Percentiles rank a stretch among this genome's conserved stretches.
These are phyloP conservation scores for Rhodotorula taiwanensis DNA, from an alignment of 768 basidiomycete genomes.

Conservation along the genomic window DNA sequence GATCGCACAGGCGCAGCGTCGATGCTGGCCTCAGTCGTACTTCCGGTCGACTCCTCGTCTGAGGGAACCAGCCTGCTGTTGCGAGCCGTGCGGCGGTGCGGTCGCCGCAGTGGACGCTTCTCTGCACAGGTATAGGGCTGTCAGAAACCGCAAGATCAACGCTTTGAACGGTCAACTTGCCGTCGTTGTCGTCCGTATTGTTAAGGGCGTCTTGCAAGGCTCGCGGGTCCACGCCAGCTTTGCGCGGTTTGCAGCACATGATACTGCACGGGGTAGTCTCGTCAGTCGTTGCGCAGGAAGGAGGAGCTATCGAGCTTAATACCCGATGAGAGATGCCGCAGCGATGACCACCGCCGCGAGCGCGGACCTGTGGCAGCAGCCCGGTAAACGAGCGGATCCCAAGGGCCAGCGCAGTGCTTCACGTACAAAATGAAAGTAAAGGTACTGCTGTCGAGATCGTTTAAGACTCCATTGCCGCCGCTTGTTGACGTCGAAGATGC, in stretches of 20 bases:
- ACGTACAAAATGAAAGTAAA: conserved; percentile 37
- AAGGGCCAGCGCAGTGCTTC: neutral
- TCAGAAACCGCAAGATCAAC: no score
- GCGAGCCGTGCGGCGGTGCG: no score
- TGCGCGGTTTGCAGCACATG: conserved; percentile 48
- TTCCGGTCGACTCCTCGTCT: no score
- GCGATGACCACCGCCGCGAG: conserved; percentile 18
- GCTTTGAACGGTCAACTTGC: no score
- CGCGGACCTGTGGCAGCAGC: conserved; percentile 45
- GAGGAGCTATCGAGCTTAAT: no score
- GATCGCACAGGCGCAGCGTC: no score
- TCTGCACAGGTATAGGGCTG: no score
- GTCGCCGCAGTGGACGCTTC: neutral
- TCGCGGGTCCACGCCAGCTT: neutral
- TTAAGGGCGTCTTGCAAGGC: no score
- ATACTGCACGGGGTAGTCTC: neutral
- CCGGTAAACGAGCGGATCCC: neutral
- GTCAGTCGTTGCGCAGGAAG: no score
- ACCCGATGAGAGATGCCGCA: conserved; percentile 2
- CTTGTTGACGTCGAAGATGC: neutral
- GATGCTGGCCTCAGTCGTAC: no score
- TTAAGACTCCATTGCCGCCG: neutral
- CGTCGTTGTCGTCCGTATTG: no score
- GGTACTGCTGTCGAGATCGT: neutral
- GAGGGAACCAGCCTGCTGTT: no score